phyloP scores from a whole-genome alignment of 1,284 basidiomycete species.

The Leccinum fallax region DNA sequence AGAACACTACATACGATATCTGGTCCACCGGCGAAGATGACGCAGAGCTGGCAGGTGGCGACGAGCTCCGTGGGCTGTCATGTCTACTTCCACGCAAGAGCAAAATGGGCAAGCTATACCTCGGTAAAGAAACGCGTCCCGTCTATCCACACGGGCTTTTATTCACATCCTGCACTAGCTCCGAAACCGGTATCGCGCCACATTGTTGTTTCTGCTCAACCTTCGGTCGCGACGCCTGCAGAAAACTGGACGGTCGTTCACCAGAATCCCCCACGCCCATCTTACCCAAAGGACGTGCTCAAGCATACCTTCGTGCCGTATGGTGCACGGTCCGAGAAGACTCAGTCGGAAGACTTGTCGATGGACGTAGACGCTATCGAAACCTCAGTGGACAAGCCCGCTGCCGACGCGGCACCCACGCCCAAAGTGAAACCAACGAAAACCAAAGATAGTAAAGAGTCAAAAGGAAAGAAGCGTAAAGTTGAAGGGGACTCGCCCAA shows the following conservation, averaged over 20 bases:
- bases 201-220: slow-evolving; percentile 56
- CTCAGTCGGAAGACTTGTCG: slow-evolving; percentile 7
- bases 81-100: slow-evolving; percentile 64
- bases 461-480: slow-evolving; percentile 52
- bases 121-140: slow-evolving; percentile 43
- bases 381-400: neutral
- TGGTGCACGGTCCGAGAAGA: slow-evolving; percentile 46
- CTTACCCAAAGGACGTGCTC: slow-evolving; percentile 59
- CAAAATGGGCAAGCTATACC: slow-evolving; percentile 60
- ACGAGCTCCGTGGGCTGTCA: slow-evolving; percentile 61
- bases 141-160: too few relatives aligned
- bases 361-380: slow-evolving; percentile 29
- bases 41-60: slow-evolving; percentile 49
- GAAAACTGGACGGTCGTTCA: slow-evolving; percentile 33
- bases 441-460: slow-evolving; percentile 24
- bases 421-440: neutral
- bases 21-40: slow-evolving; percentile 59
- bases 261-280: slow-evolving; percentile 57
- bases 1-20: slow-evolving; percentile 58
- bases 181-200: slow-evolving; percentile 59
- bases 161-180: slow-evolving; percentile 39
- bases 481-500: slow-evolving; percentile 40
- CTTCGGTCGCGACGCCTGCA: slow-evolving; percentile 41
- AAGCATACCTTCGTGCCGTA: slow-evolving; percentile 66
- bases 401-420: neutral